Evolutionary conservation across 371 early-diverging fungal genomes (phyloP).

Genomic region (Cladochytrium tenue): DNA sequence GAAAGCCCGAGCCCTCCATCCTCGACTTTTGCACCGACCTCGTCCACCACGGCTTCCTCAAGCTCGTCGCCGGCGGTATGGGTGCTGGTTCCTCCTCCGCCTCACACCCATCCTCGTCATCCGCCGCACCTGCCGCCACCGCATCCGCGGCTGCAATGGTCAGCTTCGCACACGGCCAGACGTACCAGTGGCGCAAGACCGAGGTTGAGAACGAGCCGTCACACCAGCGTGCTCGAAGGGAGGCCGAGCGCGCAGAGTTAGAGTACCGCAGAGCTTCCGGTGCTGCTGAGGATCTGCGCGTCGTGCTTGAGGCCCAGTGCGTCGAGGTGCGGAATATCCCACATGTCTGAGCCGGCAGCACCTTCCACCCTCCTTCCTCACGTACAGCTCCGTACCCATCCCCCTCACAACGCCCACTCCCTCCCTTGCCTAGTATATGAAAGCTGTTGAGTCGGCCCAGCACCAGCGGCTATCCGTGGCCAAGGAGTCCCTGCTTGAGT

Average conservation of each 20-base stretch:
- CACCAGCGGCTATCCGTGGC: slow-evolving; percentile 26
- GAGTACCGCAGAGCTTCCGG: slow-evolving; percentile 25
- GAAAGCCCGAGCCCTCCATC: slow-evolving; percentile 1
- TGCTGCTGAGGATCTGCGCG: slow-evolving; percentile 28
- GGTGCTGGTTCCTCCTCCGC: slow-evolving; percentile 6
- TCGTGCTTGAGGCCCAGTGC: slow-evolving; percentile 26
- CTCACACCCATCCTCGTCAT: slow-evolving; percentile 16
- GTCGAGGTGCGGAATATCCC: slow-evolving; percentile 19
- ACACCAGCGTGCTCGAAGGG: too few relatives aligned
- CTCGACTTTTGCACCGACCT: slow-evolving; percentile 24
- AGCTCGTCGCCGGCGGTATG: slow-evolving; percentile 18
- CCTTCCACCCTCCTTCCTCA: too few relatives aligned
- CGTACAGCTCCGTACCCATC: too few relatives aligned
- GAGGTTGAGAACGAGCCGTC: too few relatives aligned
- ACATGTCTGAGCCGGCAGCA: neutral
- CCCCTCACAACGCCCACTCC: too few relatives aligned
- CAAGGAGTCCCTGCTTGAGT: slow-evolving; percentile 14
- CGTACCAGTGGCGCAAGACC: too few relatives aligned
- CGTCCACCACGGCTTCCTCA: slow-evolving; percentile 27
- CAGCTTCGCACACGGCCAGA: too few relatives aligned
- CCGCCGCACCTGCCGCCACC: slow-evolving; percentile 32
- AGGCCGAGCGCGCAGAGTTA: too few relatives aligned
- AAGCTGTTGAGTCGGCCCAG: slow-evolving; percentile 23
- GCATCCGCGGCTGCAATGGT: slow-evolving; percentile 34
- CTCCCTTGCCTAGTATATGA: too few relatives aligned